Evolutionary conservation across 805 yeast genomes (phyloP), one percentile per base, ranked within the genome.

Genomic region (Wickerhamomyces bisporus): DNA sequence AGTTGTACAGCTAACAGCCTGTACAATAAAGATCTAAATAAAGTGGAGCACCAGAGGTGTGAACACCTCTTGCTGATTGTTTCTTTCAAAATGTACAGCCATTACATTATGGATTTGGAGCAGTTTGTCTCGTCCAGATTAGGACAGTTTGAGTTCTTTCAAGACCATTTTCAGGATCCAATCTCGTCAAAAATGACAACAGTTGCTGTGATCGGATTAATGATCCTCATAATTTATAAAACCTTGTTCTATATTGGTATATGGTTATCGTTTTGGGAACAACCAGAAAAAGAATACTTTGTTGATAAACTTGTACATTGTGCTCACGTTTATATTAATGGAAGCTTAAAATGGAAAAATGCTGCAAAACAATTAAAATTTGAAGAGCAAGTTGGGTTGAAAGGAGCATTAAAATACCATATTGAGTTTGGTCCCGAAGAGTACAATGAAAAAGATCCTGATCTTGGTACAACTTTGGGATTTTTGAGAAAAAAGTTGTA

Each of bases 371-470:
- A n/a, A n/a, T n/a, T n/a, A n/a, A n/a, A n/a, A n/a, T 17, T 52
- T 6, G 43, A 47, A 5, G 40, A 45, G 2, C 43, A 49, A 7
- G 37, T 42, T 12, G 44, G 41, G 5, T 36, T 64, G 16, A 38
- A 48, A 5, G 58, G 53, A 18, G 71, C 75, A 3, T 44, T 82
- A 24, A 65, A 64, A 19, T 85, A 79, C 54, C 84, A 83, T 56
- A 70, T 83, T 47, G 94, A 85, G 54, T 86, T 86, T 58, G 76
- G 85, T 23, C 93, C 94, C 0, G 89, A 81, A 48, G 95, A 86
- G 50, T 85, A 77, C 53, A 43, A 57, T 25, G 41, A 61, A 47
- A 73, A 73, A 43, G 75, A 84, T 40, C 81, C 79, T 5, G 89
- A 77, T 42, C 71, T 68, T 35, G 95, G 95, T 1, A 77, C 89